phyloP scores from a whole-genome alignment of 805 yeast species.

The Candida montana region DNA sequence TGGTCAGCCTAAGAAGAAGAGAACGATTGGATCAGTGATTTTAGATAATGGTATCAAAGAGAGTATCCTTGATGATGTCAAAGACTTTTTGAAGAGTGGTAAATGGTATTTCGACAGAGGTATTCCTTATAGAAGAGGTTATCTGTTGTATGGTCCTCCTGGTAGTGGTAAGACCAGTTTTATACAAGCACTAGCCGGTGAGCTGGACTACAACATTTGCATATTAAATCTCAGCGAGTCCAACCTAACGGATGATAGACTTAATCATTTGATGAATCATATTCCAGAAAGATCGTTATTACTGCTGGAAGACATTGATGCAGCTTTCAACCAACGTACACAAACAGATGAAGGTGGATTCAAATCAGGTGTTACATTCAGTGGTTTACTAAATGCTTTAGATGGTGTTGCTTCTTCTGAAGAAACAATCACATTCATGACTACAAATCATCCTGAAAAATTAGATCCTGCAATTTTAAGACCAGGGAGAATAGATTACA shows the following conservation, averaged over 20 bases:
- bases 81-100: conserved; percentile 73
- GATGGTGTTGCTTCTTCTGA: conserved; percentile 98
- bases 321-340: conserved; percentile 82
- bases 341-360: conserved; percentile 76
- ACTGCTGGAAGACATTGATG: conserved; percentile 88
- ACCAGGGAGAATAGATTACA: conserved; percentile 91
- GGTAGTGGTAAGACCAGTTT: conserved; percentile 96
- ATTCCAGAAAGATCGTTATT: conserved; percentile 86
- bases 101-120: conserved; percentile 94
- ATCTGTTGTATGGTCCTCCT: conserved; percentile 92
- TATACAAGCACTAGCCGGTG: conserved; percentile 95
- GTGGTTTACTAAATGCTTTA: conserved; percentile 87
- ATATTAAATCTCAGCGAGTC: conserved; percentile 86
- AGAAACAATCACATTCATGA: conserved; percentile 95
- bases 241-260: conserved; percentile 88
- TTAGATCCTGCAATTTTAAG: conserved; percentile 89
- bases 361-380: conserved; percentile 86
- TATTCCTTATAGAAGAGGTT: conserved; percentile 96
- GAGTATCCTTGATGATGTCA: conserved; percentile 60
- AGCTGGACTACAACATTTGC: conserved; percentile 91
- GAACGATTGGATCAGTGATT: conserved; percentile 80
- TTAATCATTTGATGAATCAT: conserved; percentile 94
- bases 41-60: conserved; percentile 73
- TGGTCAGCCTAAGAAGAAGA: conserved; percentile 88
- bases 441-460: conserved; percentile 94